A percentile compares a stretch with the other conserved stretches of the same genome.
Evolutionary conservation across 306 rosid species (phyloP).

Genomic region (Quercus suber): DNA sequence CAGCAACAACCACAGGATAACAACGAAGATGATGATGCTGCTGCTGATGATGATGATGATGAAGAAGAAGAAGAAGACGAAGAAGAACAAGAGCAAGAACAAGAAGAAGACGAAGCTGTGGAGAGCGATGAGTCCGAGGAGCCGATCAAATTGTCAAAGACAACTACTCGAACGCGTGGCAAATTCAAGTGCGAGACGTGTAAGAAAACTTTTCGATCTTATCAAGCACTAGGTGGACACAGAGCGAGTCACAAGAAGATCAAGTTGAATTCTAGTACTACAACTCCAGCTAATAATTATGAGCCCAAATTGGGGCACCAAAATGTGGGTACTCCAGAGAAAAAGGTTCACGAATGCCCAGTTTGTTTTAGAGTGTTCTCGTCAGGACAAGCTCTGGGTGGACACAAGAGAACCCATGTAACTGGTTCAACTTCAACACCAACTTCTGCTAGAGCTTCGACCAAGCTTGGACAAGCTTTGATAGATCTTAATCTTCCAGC

Average conservation of each 20-base stretch:
- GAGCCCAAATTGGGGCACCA: slow-evolving; percentile 18
- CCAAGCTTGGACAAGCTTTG: slow-evolving; percentile 36
- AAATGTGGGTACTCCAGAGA: slow-evolving; percentile 31
- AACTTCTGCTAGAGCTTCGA: slow-evolving; percentile 7
- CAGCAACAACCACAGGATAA: not conserved
- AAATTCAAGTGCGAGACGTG: slow-evolving; percentile 94
- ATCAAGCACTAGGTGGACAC: slow-evolving; percentile 93
- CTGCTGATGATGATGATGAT: not conserved
- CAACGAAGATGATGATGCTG: not conserved
- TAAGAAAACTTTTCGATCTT: slow-evolving; percentile 70
- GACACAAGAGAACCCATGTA: slow-evolving; percentile 93
- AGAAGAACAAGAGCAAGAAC: slow-evolving; percentile 12
- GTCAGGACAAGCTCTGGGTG: slow-evolving; percentile 96
- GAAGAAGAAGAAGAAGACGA: slow-evolving; percentile 27
- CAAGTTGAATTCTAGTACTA: slow-evolving; percentile 8
- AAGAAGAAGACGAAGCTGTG: slow-evolving; percentile 26
- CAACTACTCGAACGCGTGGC: slow-evolving; percentile 23
- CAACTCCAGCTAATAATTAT: not conserved
- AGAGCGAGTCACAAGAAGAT: slow-evolving; percentile 95
- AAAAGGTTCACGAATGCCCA: slow-evolving; percentile 72
- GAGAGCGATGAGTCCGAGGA: slow-evolving; percentile 56
- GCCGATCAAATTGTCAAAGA: slow-evolving; percentile 31
- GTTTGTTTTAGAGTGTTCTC: slow-evolving; percentile 80
- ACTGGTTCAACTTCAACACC: slow-evolving; percentile 32
- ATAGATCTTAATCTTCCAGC: slow-evolving; percentile 98